Evolutionary conservation across 2,329 filamentous ascomycete genomes (phyloP), one percentile per base, ranked within the genome.

Genomic region (Xylaria sp.): DNA sequence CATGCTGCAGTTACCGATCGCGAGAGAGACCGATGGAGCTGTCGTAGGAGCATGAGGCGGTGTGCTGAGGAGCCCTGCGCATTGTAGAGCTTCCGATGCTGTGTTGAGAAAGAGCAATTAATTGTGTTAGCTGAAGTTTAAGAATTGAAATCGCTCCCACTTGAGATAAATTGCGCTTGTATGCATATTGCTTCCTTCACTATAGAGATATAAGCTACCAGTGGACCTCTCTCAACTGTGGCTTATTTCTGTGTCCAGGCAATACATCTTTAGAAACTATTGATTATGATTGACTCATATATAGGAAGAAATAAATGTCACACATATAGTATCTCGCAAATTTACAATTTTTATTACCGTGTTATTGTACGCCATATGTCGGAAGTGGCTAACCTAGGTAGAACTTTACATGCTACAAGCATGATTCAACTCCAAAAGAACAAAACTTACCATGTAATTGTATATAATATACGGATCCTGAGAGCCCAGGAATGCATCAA

Each of bases 41-140:
- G 76, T 78, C 75, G 75, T 76, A 75, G 58, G 74, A 75, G 76
- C 78, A 79, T 78, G 77, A 73, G 76, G 76, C 75, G 74, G 66
- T 72, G 71, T 70, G 65, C 63, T 74, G 71, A 66, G 65, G 69
- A 71, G 70, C 67, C 66, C 71, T 72, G 73, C 73, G 74, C 77
- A 78, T 79, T 70, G 74, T 71, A 70, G 62, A 71, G 60, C 59
- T 63, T 62, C 23, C 49, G 63, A 59, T 66, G 58, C 59, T 66
- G 59, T 43, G 58, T 65, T 68, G n/a, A 20, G 12, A 43, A 39
- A 43, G 39, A 13, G 23, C 59, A 2, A 48, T n/a, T 20, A 10
- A 2, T 23, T 56, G 28, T 58, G 15, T 12, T 23, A 15, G 25
- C 13, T n/a, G 31, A 28, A 46, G 28, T 54, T 7, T 33, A n/a